Base-by-base conservation (phyloP, 2,329 filamentous ascomycete species). In the Coleophoma crateriformis region DNA sequence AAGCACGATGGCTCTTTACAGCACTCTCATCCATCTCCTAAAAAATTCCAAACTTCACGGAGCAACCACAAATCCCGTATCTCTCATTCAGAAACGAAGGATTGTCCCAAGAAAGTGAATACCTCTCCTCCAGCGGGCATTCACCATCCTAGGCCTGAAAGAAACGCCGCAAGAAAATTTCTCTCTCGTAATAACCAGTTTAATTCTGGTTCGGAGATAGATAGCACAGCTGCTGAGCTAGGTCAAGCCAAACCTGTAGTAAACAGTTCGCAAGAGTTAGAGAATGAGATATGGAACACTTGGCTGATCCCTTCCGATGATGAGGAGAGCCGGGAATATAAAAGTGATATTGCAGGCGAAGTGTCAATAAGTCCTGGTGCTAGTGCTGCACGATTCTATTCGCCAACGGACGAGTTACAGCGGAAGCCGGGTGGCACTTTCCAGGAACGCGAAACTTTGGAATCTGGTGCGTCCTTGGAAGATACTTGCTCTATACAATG, bases 211-310 rank as follows among this genome's bases (percentile, higher is more conserved):
- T 50, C 56, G 20, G 47, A 54, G 10, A 15, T 47, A 33, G 51
- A 56, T 10, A 64, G 61, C 46, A 56, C 55, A 19, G 39, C 55
- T 27, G 62, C 57, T 13, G 55, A 62, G 38, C 47, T 62, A 34
- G 61, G 61, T 42, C 46, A 45, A 33, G 33, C 27, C 12, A 51
- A 52, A 22, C 32, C 51, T 13, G 46, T 50, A 4, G 45, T 61
- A 10, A 50, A 54, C 13, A 53, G 50, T 27, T 60, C 61, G 13
- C 56, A 62, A 46, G 27, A 49, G n/a, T 8, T 56, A 12, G 57
- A 64, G 10, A 58, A 64, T 38, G 53, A 62, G 6, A 50, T 55
- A 38, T 65, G 63, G 63, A 50, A 58, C 39, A 55, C 50, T n/a
- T 65, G 61, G 63, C 50, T 61, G 22, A 49, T 43, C 17, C 17